Evolutionary conservation across 257 asterid species (phyloP).

Genomic region (Ajuga chamaepitys): DNA sequence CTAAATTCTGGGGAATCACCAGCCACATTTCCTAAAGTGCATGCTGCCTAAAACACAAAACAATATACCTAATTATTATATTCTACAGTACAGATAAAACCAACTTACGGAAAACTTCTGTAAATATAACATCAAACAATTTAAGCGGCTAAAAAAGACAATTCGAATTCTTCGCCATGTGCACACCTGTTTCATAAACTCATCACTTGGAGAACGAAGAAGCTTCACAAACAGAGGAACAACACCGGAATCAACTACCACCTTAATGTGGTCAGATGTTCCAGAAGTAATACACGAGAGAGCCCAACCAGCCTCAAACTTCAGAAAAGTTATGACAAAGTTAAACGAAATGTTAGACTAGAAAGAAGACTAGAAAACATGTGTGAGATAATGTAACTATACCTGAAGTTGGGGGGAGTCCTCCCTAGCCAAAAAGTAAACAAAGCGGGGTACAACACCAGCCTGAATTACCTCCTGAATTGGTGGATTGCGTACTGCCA

Average conservation of each 20-base stretch:
- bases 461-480: constrained; percentile 78
- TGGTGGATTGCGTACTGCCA: constrained; percentile 77
- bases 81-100: background rate
- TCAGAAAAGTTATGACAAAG: background rate
- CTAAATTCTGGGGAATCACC: constrained; percentile 92
- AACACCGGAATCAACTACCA: constrained; percentile 83
- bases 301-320: constrained; percentile 99
- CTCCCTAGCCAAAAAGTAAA: constrained; percentile 69
- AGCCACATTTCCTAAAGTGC: constrained; percentile 95
- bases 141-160: background rate
- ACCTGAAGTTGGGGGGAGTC: constrained; percentile 90
- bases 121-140: background rate
- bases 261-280: constrained; percentile 83
- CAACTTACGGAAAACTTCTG: background rate
- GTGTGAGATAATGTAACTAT: background rate
- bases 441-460: constrained; percentile 84
- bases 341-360: background rate
- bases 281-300: constrained; percentile 91
- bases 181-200: constrained; percentile 86
- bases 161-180: background rate
- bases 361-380: background rate
- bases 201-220: constrained; percentile 80
- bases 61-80: background rate
- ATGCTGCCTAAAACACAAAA: constrained; percentile 58
- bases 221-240: constrained; percentile 74